Percentiles rank a stretch among this genome's conserved stretches.
These are phyloP conservation scores for Flaveria sonorensis DNA, from an alignment of 129 eudicot genomes.

Conservation along the genomic window DNA sequence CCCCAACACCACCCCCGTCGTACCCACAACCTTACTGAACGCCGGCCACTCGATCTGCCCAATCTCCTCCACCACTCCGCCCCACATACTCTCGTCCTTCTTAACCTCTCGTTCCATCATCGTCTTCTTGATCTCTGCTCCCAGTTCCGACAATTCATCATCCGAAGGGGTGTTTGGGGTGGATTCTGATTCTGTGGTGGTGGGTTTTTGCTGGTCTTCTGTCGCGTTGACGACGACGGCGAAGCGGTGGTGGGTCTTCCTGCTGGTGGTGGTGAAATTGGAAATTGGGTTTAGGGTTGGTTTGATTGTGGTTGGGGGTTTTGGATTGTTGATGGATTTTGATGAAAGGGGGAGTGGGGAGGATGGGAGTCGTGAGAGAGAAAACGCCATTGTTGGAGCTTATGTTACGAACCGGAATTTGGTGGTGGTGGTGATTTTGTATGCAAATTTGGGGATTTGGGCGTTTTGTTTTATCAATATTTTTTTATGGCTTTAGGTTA, in stretches of 20 bases:
- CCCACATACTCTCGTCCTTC: constrained; percentile 33
- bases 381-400: constrained; percentile 28
- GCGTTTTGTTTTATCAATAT: too few species aligned
- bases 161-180: constrained; percentile 17
- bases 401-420: neutral
- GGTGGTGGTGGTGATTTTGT: neutral
- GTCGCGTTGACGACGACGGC: constrained; percentile 7
- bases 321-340: constrained; percentile 22
- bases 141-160: constrained; percentile 51
- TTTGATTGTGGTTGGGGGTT: constrained; percentile 22
- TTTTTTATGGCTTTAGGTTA: too few species aligned
- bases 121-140: constrained; percentile 59
- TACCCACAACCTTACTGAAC: constrained; percentile 66
- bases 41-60: constrained; percentile 86
- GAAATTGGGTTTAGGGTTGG: constrained; percentile 6
- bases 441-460: neutral
- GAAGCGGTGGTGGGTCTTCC: constrained; percentile 20
- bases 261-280: constrained; percentile 7
- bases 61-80: constrained; percentile 78
- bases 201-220: constrained; percentile 25
- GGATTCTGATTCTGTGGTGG: constrained; percentile 17
- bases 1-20: constrained; percentile 79
- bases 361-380: constrained; percentile 40
- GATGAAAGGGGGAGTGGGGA: constrained; percentile 13
- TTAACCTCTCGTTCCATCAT: constrained; percentile 61